phyloP scores from a whole-genome alignment of 495 filamentous ascomycete genomes.

The Amorphotheca resinae region DNA sequence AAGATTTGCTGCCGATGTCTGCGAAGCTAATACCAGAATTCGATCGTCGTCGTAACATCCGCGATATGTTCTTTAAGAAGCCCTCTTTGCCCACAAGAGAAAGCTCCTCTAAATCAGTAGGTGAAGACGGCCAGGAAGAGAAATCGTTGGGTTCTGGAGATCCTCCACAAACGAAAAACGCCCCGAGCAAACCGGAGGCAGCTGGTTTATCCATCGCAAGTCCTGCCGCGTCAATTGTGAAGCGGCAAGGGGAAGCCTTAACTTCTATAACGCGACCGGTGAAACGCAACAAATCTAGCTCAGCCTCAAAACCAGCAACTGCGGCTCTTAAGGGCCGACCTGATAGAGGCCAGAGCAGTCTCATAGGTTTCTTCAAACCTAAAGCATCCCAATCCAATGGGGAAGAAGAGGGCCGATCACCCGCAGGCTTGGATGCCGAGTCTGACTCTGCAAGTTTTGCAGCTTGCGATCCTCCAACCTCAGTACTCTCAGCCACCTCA shows the following conservation, averaged over 20 bases:
- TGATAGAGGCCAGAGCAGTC: slow-evolving; percentile 53
- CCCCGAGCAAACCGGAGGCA: neutral
- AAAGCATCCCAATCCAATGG: slow-evolving; percentile 24
- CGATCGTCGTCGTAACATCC: slow-evolving; percentile 69
- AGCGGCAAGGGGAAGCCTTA: slow-evolving; percentile 5
- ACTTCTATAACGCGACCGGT: slow-evolving; percentile 1
- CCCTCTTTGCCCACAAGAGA: slow-evolving; percentile 6
- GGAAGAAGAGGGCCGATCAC: slow-evolving; percentile 6
- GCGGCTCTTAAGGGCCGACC: slow-evolving; percentile 20
- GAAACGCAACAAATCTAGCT: slow-evolving; percentile 11
- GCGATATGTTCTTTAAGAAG: slow-evolving; percentile 72
- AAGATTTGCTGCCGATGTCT: slow-evolving; percentile 59
- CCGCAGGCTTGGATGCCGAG: slow-evolving; percentile 5
- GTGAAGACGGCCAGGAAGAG: neutral
- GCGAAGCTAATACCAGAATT: slow-evolving; percentile 83
- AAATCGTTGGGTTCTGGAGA: neutral
- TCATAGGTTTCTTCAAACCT: slow-evolving; percentile 75
- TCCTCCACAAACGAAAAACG: neutral
- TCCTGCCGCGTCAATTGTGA: slow-evolving; percentile 4
- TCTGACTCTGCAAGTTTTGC: slow-evolving; percentile 1
- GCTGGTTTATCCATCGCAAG: slow-evolving; percentile 1
- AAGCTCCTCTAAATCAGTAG: slow-evolving; percentile 4
- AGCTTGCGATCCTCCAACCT: slow-evolving; percentile 1
- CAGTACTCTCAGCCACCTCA: neutral
- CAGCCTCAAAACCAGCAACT: slow-evolving; percentile 21